Percentiles rank a stretch among this genome's conserved stretches.
Evolutionary conservation across 495 filamentous ascomycete genomes (phyloP).

Genomic region (Aspergillus nanangensis): DNA sequence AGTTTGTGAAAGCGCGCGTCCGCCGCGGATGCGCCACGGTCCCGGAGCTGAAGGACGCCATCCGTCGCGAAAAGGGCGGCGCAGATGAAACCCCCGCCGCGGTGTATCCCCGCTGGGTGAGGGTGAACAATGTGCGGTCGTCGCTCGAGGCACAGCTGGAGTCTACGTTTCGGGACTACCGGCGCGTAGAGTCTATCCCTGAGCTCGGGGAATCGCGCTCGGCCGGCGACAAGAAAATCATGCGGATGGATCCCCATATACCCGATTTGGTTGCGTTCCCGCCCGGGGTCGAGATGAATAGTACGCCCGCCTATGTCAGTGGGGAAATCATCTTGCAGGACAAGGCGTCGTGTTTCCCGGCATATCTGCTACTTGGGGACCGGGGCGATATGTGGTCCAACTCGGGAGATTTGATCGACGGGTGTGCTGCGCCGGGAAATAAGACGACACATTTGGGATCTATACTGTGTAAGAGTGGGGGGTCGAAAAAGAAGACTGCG

Average conservation of each 20-base stretch:
- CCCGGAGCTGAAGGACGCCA: conserved; percentile 53
- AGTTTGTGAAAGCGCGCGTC: conserved; percentile 75
- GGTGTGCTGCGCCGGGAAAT: conserved; percentile 91
- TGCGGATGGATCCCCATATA: conserved; percentile 70
- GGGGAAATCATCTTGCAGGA: conserved; percentile 89
- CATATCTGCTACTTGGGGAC: conserved; percentile 65
- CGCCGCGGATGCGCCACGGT: conserved; percentile 61
- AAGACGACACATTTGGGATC: conserved; percentile 94
- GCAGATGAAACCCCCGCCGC: conserved; percentile 15
- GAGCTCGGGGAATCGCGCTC: too few species aligned
- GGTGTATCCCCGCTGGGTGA: conserved; percentile 77
- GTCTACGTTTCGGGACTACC: conserved; percentile 61
- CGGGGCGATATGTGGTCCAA: conserved; percentile 27
- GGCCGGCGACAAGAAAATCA: conserved; percentile 8
- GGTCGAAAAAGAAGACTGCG: conserved; percentile 17
- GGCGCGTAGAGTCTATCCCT: conserved; percentile 42
- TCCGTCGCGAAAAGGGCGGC: conserved; percentile 38
- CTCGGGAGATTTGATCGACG: conserved; percentile 83
- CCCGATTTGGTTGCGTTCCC: conserved; percentile 80
- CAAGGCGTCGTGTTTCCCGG: conserved; percentile 95
- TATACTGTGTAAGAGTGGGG: conserved; percentile 41
- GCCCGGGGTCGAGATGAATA: conserved; percentile 60
- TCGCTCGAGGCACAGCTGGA: conserved; percentile 62
- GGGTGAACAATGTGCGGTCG: conserved; percentile 75
- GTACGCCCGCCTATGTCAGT: conserved; percentile 62